Base-by-base conservation (phyloP, 805 yeast species). In the Candida cerambycidarum region DNA sequence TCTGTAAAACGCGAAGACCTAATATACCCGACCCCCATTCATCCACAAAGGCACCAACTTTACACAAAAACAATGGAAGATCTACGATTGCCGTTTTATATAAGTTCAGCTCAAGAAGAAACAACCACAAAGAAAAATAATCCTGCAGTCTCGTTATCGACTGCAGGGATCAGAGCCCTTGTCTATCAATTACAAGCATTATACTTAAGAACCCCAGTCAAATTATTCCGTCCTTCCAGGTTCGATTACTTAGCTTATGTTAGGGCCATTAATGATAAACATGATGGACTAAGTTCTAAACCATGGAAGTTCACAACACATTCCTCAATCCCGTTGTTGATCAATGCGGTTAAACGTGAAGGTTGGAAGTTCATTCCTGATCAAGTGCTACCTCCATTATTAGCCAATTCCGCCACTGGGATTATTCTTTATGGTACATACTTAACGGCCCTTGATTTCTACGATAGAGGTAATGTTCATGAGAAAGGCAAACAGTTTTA, bases 341-440 rank as follows among this genome's bases (percentile, higher is more conserved):
- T 79, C 35, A 77, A 78, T 42, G 95, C 95, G 0, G 69, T 89
- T 24, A 78, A 74, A 48, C 75, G 76, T 44, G 86, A 84, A 53
- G 97, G 97, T 2, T 87, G 96, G 95, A 69, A 74, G 43, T 86
- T 87, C 50, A 79, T 92, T 11, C 96, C 96, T 0, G 86, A 87
- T 47, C 84, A 82, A 46, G 82, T 89, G 1, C 62, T 90, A 16
- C 98, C 97, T 2, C 98, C 97, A 1, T 64, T 92, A 33, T 47
- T 90, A 1, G 95, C 95, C 12, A 92, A 92, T 58, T 85, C 95
- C 12, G 83, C 85, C n/a, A 83, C 95, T 1, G 97, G 98, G 1
- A 65, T 88, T 7, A 85, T 89, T 1, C 68, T 92, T 12, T 92
- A 92, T 59, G 85, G 95, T 0, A 78, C 96, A 0, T 92, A 92